Evolutionary conservation across 2,329 filamentous ascomycete genomes (phyloP).

Genomic region (Talaromyces rugulosus): DNA sequence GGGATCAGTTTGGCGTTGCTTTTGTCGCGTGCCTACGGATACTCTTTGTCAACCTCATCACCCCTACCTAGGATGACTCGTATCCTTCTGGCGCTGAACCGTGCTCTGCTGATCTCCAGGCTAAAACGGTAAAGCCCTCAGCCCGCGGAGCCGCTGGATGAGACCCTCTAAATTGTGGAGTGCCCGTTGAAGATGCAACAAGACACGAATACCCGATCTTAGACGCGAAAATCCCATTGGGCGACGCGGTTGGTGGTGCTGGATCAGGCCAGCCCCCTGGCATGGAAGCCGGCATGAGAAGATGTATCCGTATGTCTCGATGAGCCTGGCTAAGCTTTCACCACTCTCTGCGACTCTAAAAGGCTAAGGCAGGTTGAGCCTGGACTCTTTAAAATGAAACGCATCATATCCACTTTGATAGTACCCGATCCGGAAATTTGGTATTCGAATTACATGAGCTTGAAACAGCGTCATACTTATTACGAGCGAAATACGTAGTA

Average conservation of each 20-base stretch:
- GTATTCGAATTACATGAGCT: not conserved
- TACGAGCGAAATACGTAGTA: not conserved
- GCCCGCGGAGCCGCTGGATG: not conserved
- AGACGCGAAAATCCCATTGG: not conserved
- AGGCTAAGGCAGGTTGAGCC: not conserved
- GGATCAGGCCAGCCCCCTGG: not conserved
- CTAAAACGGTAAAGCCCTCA: not conserved
- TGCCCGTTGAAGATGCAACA: not conserved
- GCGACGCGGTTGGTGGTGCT: not conserved
- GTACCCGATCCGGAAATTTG: not conserved
- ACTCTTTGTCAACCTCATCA: not conserved
- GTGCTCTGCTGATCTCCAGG: not conserved
- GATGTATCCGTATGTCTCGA: not conserved
- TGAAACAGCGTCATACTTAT: not conserved
- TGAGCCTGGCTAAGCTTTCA: not conserved
- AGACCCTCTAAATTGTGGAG: not conserved
- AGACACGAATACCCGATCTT: not conserved
- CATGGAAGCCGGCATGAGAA: not conserved
- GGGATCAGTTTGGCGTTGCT: not conserved
- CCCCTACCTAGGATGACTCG: not conserved
- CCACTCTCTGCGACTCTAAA: not conserved
- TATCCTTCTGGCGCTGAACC: not conserved
- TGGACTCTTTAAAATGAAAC: not conserved
- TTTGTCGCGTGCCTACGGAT: not conserved
- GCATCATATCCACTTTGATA: not conserved